phyloP scores from a whole-genome alignment of 805 yeast genomes.

The Brettanomyces sp. region DNA sequence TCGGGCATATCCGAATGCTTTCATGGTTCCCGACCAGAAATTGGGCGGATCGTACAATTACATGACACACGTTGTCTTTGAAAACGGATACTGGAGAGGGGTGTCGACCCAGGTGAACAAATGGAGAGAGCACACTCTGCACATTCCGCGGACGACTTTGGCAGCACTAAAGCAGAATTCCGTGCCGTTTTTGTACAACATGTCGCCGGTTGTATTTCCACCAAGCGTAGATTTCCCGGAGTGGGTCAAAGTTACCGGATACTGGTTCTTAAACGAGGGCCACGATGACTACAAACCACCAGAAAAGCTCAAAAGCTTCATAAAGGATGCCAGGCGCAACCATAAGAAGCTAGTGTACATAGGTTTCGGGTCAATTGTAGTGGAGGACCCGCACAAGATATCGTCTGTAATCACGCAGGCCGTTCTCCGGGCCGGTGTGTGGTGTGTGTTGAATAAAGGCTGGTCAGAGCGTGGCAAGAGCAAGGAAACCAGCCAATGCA shows the following conservation, averaged over 20 bases:
- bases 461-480: constrained; percentile 72
- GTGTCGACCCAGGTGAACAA: constrained; percentile 76
- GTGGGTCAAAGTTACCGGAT: constrained; percentile 94
- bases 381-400: constrained; percentile 67
- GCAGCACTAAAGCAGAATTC: constrained; percentile 64
- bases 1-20: constrained; percentile 93
- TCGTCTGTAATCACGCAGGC: constrained; percentile 75
- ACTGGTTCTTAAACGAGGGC: constrained; percentile 74
- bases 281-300: constrained; percentile 48
- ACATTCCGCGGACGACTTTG: constrained; percentile 60
- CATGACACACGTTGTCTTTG: constrained; percentile 87
- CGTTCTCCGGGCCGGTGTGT: constrained; percentile 68
- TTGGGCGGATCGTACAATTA: constrained; percentile 90
- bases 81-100: constrained; percentile 89
- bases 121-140: constrained; percentile 70
- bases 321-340: constrained; percentile 48
- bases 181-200: constrained; percentile 82
- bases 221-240: constrained; percentile 91
- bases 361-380: constrained; percentile 95
- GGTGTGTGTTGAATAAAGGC: constrained; percentile 85
- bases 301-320: constrained; percentile 44
- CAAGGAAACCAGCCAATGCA: neutral
- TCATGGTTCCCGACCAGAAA: constrained; percentile 87
- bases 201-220: constrained; percentile 82
- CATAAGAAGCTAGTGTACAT: constrained; percentile 74